These are phyloP conservation scores for Colletotrichum chlorophyti DNA, from an alignment of 2,329 filamentous ascomycete genomes.

Conservation along the genomic window DNA sequence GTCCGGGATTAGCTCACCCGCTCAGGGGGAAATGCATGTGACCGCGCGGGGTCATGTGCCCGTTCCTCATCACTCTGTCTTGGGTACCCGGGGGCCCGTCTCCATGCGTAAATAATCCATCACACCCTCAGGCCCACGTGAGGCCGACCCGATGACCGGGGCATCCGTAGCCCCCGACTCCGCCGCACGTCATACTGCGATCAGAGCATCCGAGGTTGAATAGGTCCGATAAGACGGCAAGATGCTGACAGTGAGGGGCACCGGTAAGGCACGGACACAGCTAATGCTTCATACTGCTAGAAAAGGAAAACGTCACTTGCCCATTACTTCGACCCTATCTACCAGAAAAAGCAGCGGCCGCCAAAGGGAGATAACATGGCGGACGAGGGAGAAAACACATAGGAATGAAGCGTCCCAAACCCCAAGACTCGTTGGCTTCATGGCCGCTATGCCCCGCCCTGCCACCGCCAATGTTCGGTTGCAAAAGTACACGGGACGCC, in stretches of 20 bases:
- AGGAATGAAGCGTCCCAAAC: background rate
- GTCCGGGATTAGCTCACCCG: too few relatives aligned
- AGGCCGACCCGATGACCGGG: slow-evolving; percentile 11
- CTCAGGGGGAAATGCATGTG: slow-evolving; percentile 1
- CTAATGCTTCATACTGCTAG: too few relatives aligned
- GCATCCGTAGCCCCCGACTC: background rate
- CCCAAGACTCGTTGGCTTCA: background rate
- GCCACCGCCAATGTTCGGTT: slow-evolving; percentile 8
- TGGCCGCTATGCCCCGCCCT: background rate
- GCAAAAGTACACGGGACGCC: slow-evolving; percentile 21
- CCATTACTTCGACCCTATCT: slow-evolving; percentile 28
- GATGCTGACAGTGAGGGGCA: too few relatives aligned
- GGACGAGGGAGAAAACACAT: background rate
- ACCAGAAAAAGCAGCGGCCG: slow-evolving; percentile 20
- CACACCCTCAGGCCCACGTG: slow-evolving; percentile 5
- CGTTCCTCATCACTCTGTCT: background rate
- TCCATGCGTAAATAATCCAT: too few relatives aligned
- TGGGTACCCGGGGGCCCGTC: background rate
- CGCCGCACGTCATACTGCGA: background rate
- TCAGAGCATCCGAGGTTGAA: background rate
- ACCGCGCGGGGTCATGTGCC: slow-evolving; percentile 20
- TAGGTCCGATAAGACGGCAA: background rate
- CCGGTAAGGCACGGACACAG: too few relatives aligned
- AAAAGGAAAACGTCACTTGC: slow-evolving; percentile 21
- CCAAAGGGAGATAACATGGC: background rate